Base-by-base conservation (phyloP, 2,329 filamentous ascomycete genomes). In the Pseudovirgaria hyperparasitica region DNA sequence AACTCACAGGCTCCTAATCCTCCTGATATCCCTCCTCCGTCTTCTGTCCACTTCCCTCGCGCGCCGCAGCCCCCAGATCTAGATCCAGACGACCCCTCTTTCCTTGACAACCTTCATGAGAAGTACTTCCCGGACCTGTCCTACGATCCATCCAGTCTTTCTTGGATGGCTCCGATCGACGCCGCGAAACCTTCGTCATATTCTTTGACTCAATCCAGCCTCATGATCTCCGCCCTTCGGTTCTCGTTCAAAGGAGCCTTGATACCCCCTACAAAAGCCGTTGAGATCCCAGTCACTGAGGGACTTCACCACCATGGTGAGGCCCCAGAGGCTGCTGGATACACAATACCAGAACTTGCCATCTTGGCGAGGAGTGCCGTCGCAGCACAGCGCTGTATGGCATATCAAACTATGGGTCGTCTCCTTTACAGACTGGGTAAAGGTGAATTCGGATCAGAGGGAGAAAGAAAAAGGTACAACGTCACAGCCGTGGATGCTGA, bases 71-170 rank as follows among this genome's bases (percentile, higher is more conserved):
- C 66, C 2, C 79, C 80, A 8, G 76, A 84, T 32, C 76, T 96
- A 36, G 82, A 96, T 50, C 85, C 86, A 0, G 63, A 72, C 19
- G 82, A 86, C 32, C 77, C 82, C 0, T 66, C 82, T 45, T 96
- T 96, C 58, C 74, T 96, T 31, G 58, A 71, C 24, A 77, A 82
- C 30, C 72, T 98, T 5, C 86, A 93, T 62, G 60, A 74, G 13
- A 93, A 94, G 54, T 98, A 93, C 67, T 98, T 94, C 55, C 86
- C 90, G 9, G 72, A 75, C 35, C 75, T 93, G 1, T 74, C 86
- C 2, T 73, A 85, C 29, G 82, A 94, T 52, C 85, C 86, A 0
- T 75, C 76, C 32, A 78, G 82, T 28, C 71, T 94, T 4, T 81
- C 82, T 12, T 98, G 87, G 87, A 90, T 96, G 70, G 74, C 76